Percentiles rank a stretch among this genome's conserved stretches.
Evolutionary conservation across 2,329 filamentous ascomycete species (phyloP).

Genomic region (Coleophoma crateriformis): DNA sequence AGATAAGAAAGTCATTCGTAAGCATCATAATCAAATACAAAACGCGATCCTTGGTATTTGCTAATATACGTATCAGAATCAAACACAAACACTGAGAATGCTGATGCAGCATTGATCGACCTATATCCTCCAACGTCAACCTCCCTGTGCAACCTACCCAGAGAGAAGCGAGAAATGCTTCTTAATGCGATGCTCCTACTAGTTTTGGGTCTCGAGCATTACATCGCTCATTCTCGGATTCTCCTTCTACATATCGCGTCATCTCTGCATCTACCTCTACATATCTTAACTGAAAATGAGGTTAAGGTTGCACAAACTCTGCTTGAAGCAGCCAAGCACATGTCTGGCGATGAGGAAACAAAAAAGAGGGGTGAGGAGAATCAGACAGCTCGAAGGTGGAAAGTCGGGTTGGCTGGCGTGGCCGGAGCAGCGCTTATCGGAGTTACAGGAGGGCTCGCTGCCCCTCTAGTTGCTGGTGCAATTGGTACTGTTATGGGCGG

Average conservation of each 20-base stretch:
- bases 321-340: conserved; percentile 67
- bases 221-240: conserved; percentile 67
- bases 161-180: conserved; percentile 60
- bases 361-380: conserved; percentile 69
- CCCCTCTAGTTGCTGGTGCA: conserved; percentile 71
- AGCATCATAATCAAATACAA: conserved; percentile 5
- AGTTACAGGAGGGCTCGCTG: conserved; percentile 69
- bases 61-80: conserved; percentile 15
- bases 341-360: conserved; percentile 65
- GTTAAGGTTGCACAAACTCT: conserved; percentile 69
- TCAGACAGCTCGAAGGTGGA: conserved; percentile 71
- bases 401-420: conserved; percentile 82
- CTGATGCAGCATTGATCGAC: conserved; percentile 40
- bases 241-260: conserved; percentile 66
- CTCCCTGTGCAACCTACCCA: conserved; percentile 50
- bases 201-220: conserved; percentile 71
- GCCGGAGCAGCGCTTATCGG: conserved; percentile 77
- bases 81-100: conserved; percentile 37
- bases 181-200: conserved; percentile 69
- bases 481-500: conserved; percentile 76
- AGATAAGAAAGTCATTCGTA: conserved; percentile 22
- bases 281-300: conserved; percentile 65
- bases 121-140: conserved; percentile 57
- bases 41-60: too few relatives aligned
- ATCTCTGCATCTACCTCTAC: conserved; percentile 62